A percentile compares a stretch with the other conserved stretches of the same genome.
phyloP scores from a whole-genome alignment of 495 filamentous ascomycete genomes.

The Aspergillus kassunensis region DNA sequence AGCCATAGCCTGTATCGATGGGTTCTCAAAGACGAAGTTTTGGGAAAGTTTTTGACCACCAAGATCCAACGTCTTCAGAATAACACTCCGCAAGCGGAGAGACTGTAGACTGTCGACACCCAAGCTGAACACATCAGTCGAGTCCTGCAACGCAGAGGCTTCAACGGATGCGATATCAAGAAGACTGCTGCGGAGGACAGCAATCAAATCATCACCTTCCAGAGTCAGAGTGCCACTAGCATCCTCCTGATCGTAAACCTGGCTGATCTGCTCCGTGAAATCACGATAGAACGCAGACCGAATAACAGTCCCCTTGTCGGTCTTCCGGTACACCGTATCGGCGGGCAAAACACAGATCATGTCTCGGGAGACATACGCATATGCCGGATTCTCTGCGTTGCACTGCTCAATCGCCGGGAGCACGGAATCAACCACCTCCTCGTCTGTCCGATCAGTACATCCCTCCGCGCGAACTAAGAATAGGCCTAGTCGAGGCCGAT shows the following conservation, averaged over 20 bases:
- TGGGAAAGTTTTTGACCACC: constrained; percentile 31
- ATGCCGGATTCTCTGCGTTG: constrained; percentile 42
- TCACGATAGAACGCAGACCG: constrained; percentile 43
- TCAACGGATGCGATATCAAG: constrained; percentile 17
- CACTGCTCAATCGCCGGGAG: constrained; percentile 41
- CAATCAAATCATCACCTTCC: constrained; percentile 13
- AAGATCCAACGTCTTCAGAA: constrained; percentile 26
- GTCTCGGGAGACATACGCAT: constrained; percentile 46
- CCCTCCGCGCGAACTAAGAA: constrained; percentile 39
- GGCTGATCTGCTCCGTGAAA: constrained; percentile 41
- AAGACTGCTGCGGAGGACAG: constrained; percentile 18
- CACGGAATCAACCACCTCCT: constrained; percentile 39
- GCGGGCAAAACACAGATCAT: constrained; percentile 43
- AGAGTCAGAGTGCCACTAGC: constrained; percentile 9
- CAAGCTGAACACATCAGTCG: constrained; percentile 42
- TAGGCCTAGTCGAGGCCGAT: constrained; percentile 27
- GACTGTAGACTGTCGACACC: constrained; percentile 51
- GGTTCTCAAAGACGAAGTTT: constrained; percentile 41
- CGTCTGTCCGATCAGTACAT: constrained; percentile 23
- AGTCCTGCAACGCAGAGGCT: constrained; percentile 11
- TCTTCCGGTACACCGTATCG: constrained; percentile 39
- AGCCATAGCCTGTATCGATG: constrained; percentile 28
- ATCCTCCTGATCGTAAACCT: constrained; percentile 32
- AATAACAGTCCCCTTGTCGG: constrained; percentile 51
- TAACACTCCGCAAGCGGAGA: constrained; percentile 37